These are phyloP conservation scores for Neonectria neomacrospora DNA, from an alignment of 2,329 filamentous ascomycete species.

Conservation along the genomic window DNA sequence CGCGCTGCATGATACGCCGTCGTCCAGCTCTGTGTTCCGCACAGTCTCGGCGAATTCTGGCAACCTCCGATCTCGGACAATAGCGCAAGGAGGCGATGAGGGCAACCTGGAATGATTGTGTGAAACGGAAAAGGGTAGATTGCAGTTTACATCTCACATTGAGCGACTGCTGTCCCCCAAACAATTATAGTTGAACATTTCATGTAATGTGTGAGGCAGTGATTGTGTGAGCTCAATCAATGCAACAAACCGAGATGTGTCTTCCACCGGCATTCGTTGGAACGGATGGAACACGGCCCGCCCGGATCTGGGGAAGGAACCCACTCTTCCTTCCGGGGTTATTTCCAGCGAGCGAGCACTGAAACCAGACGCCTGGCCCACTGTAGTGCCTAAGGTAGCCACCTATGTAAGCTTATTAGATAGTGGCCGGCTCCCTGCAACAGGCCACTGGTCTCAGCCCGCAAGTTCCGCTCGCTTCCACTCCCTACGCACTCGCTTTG, in stretches of 20 bases:
- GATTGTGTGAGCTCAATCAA: background rate
- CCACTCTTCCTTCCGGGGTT: too few relatives aligned
- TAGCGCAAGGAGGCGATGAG: conserved; percentile 1
- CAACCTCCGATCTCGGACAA: conserved; percentile 24
- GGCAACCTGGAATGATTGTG: background rate
- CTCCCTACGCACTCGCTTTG: conserved; percentile 3
- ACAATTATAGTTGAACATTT: background rate
- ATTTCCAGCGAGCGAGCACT: background rate
- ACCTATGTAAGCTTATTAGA: background rate
- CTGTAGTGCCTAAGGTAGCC: background rate
- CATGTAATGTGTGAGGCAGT: background rate
- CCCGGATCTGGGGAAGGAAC: too few relatives aligned
- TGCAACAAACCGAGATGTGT: too few relatives aligned
- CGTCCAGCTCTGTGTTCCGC: conserved; percentile 72
- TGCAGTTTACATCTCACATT: background rate
- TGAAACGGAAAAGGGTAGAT: background rate
- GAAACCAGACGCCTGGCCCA: background rate
- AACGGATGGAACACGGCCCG: too few relatives aligned
- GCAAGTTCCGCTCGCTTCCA: conserved; percentile 9
- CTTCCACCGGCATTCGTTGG: too few relatives aligned
- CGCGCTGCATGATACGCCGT: conserved; percentile 61
- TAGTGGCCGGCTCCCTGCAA: background rate
- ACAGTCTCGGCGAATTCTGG: conserved; percentile 51
- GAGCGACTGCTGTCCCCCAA: background rate
- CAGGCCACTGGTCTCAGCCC: conserved; percentile 12